A percentile compares a stretch with the other conserved stretches of the same genome.
These are phyloP conservation scores for Bidens hawaiensis DNA, from an alignment of 140 eudicot species.

Conservation along the genomic window DNA sequence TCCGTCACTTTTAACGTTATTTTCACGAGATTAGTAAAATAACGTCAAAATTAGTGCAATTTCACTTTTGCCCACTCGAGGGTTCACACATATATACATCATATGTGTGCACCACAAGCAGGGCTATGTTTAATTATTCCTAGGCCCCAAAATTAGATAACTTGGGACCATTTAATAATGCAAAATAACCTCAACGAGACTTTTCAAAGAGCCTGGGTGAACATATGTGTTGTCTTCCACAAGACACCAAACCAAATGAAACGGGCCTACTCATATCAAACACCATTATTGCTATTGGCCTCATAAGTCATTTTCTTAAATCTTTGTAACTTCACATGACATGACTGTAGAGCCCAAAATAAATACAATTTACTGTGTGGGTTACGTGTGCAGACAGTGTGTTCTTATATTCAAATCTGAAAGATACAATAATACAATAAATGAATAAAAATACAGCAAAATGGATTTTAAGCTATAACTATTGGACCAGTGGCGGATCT, in stretches of 20 bases:
- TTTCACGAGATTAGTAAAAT: too few species aligned
- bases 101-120: too few species aligned
- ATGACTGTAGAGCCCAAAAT: conserved; percentile 1
- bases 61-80: too few species aligned
- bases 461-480: not conserved
- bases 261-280: conserved; percentile 19
- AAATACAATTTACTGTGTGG: conserved; percentile 9
- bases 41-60: too few species aligned
- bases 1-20: too few species aligned
- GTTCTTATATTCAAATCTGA: not conserved
- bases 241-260: conserved; percentile 9
- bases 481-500: too few species aligned
- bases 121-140: not conserved
- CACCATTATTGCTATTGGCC: conserved; percentile 20
- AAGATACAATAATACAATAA: not conserved
- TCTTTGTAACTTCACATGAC: conserved; percentile 9
- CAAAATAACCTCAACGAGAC: conserved; percentile 11
- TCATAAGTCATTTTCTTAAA: conserved; percentile 26
- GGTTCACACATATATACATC: too few species aligned
- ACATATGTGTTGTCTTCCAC: conserved; percentile 23
- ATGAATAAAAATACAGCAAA: not conserved
- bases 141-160: conserved; percentile 11
- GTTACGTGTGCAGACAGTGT: conserved; percentile 11
- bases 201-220: conserved; percentile 19
- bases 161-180: conserved; percentile 29